Base-by-base conservation (phyloP, 148 eudicot genomes). In the Diospyros kaki region DNA sequence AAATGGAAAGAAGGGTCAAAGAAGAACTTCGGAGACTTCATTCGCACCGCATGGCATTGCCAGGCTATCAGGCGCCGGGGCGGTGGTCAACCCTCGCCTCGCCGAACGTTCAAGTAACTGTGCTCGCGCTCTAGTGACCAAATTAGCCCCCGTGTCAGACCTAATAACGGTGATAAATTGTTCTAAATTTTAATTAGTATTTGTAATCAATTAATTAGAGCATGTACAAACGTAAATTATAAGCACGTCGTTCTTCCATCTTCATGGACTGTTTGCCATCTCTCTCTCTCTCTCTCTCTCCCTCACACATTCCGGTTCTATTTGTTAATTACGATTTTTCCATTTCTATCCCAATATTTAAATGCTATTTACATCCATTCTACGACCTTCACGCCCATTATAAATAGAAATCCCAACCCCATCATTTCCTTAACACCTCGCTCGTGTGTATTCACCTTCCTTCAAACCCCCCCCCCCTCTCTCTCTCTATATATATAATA, bases 51-150 rank as follows among this genome's bases (percentile, higher is more conserved):
- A 82, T 79, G 6, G 78, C 79, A 66, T 82, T 40, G 89, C 87
- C 88, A 85, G 81, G 86, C 79, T 75, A 78, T 75, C 85, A 83
- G 83, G 79, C 88, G 87, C 83, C 88, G 39, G 68, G 85, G 85
- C 91, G 92, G 98, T 93, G 98, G 86, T 86, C 93, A 81, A 80
- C 79, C 60, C 42, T 73, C 59, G 50, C 38, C 42, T 56, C 48
- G 60, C 28, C 64, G 80, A 58, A 28, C 28, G 28, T 28, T 28
- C 28, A 28, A 28, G 28, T 28, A 28, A 28, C 28, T 28, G 28
- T 28, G 28, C 28, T 28, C 28, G 28, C 0, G 28, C 28, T 28
- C 28, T 28, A 28, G 0, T 28, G 28, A 28, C 28, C 28, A 28
- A 28, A 28, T 28, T 28, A 28, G 28, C 28, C 28, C 28, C 28